Base-by-base conservation (phyloP, 768 basidiomycete species). In the Leccinum imitatum region DNA sequence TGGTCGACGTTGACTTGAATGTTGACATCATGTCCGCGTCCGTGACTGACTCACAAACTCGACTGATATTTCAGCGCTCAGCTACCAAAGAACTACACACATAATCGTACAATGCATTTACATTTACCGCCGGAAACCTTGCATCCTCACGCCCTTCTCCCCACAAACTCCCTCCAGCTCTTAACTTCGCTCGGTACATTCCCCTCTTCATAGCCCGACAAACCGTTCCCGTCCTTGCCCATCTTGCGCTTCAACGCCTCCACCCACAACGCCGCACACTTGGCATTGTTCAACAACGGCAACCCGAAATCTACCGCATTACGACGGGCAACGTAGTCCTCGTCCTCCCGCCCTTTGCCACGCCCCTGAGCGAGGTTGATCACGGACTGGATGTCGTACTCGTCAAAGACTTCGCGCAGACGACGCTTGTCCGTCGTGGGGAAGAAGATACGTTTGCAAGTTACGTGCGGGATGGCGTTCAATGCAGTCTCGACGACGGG, bases 281-380 rank as follows among this genome's bases (percentile, higher is more conserved):
- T 87, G 54, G 94, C 85, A 71, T 98, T 92, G 79, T 96, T 97
- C 65, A 98, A 78, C 57, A 98, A 75, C 11, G 94, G 90, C 58
- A 98, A 75, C 60, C 97, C 97, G 64, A 98, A 98, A 78, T 98
- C 95, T 56, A 96, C 93, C 56, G 94, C 93, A 72, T 95, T 95
- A 64, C 95, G 90, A 71, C 97, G 84, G 57, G 97, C 96, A 51
- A 98, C 95, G 68, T 99, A 99, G 67, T 98, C 95, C 71, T 98
- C 93, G 71, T 98, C 97, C 13, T 86, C 80, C 13, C 87, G 85
- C 66, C 86, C 85, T 46, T 77, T 78, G 35, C 89, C 95, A 6
- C 94, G 87, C 57, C 84, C 77, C 68, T 87, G 85, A 11, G 96
- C 89, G 54, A 99, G 82, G 77, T 98, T 98, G 76, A 98, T 86